Evolutionary conservation across 495 filamentous ascomycete genomes (phyloP).

Genomic region (Diplogelasinospora grovesii): DNA sequence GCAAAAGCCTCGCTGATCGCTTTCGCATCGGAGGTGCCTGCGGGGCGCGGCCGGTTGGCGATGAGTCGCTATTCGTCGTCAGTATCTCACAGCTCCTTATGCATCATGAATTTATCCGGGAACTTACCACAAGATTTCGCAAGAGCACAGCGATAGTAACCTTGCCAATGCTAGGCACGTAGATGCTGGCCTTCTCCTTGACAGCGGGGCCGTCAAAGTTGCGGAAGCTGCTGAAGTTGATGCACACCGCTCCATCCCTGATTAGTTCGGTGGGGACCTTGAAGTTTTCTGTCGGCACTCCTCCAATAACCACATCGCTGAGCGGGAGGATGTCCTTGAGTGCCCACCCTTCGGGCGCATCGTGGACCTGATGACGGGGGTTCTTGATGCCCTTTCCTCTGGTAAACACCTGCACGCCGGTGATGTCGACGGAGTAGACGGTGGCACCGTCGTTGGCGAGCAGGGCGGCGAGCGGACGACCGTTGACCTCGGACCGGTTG

Average conservation of each 20-base stretch:
- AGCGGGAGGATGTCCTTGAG: constrained; percentile 74
- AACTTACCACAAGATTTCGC: constrained; percentile 75
- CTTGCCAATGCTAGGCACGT: constrained; percentile 93
- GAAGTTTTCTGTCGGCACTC: constrained; percentile 79
- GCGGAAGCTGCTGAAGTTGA: constrained; percentile 95
- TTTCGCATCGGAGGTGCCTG: constrained; percentile 27
- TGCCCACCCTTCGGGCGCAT: constrained; percentile 65
- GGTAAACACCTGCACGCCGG: constrained; percentile 86
- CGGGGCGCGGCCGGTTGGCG: constrained; percentile 37
- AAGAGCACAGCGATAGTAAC: constrained; percentile 91
- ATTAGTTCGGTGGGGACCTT: constrained; percentile 81
- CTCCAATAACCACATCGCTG: constrained; percentile 90
- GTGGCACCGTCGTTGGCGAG: constrained; percentile 93
- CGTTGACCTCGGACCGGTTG: constrained; percentile 92
- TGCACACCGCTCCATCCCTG: constrained; percentile 84
- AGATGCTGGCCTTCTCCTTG: constrained; percentile 93
- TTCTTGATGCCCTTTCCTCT: constrained; percentile 78
- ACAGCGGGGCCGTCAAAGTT: constrained; percentile 80
- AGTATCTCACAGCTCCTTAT: neutral
- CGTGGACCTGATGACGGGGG: constrained; percentile 72
- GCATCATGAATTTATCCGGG: too few relatives aligned
- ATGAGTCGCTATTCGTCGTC: constrained; percentile 28
- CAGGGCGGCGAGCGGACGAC: constrained; percentile 85
- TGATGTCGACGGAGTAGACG: constrained; percentile 91
- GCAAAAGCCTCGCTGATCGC: constrained; percentile 31